Evolutionary conservation across 345 rosid species (phyloP), one percentile per base, ranked within the genome.

Genomic region (Corchorus capsularis): DNA sequence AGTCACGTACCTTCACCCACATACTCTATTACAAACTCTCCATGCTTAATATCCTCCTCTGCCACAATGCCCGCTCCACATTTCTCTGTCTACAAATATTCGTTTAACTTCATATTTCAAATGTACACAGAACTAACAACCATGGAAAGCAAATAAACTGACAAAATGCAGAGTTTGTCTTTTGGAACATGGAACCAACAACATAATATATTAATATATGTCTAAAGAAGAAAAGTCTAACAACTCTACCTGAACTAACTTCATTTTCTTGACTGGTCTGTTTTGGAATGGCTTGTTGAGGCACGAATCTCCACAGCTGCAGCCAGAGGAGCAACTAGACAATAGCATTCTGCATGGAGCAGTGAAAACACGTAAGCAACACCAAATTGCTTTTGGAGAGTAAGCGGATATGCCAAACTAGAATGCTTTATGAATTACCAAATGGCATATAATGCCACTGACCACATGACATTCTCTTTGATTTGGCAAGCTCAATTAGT

Each of bases 11-110:
- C 96, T 92, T 96, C 98, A 63, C 99, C 99, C 19, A 93, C 98
- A 79, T 96, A 94, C 85, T 96, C 99, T 83, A 96, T 91, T 75
- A 94, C 88, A 83, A 92, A 96, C 81, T 96, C 98, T 77, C 98
- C 98, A 41, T 72, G 85, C 72, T 82, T 87, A 75, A 96, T 92
- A 73, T 92, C 94, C 83, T 96, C 97, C 82, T 94, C 96, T 32
- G 98, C 90, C 78, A 92, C 90, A 84, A 96, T 85, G 73, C 98
- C 98, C 4, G 92, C 85, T 77, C 99, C 99, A 52, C 99, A 96
- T 87, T 94, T 96, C 79, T 96, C 97, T 0, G 97, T 96, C 99
- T 96, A 87, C 87, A 90, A 77, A 79, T 77, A 86, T 78, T 52
- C 76, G 71, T 80, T 77, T 77, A 85, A 78, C 75, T 76, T 82